Evolutionary conservation across 176 grass and related monocot genomes (phyloP).

Genomic region (Poa pratensis): DNA sequence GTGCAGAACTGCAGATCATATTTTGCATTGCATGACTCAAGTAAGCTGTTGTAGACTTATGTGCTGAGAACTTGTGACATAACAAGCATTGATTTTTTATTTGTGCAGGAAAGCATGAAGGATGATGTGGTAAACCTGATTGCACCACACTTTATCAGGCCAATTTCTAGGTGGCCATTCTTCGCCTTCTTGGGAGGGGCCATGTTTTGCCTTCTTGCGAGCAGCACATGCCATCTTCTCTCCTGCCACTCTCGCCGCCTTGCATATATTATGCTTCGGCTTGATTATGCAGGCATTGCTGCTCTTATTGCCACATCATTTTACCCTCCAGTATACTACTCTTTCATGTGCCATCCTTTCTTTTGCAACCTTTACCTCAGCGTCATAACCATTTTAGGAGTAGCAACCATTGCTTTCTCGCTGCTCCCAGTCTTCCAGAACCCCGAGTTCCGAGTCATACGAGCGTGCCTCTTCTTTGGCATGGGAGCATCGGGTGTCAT

Average conservation of each 20-base stretch:
- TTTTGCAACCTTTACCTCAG: constrained; percentile 89
- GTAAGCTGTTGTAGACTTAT: background rate
- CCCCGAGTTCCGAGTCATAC: constrained; percentile 68
- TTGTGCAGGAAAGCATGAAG: constrained; percentile 68
- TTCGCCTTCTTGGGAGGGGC: constrained; percentile 79
- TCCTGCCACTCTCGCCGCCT: constrained; percentile 81
- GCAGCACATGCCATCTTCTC: constrained; percentile 84
- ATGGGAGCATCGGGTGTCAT: constrained; percentile 85
- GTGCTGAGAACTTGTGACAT: background rate
- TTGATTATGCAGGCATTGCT: constrained; percentile 87
- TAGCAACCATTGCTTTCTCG: constrained; percentile 71
- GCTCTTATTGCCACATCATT: constrained; percentile 89
- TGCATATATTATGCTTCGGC: constrained; percentile 84
- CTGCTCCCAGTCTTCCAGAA: constrained; percentile 82
- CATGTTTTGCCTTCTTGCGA: constrained; percentile 95
- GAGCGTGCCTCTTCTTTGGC: constrained; percentile 83
- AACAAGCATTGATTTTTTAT: constrained; percentile 11
- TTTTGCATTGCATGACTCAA: constrained; percentile 6
- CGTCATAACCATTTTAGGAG: constrained; percentile 71
- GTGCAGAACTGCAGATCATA: background rate
- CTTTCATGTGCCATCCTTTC: constrained; percentile 89
- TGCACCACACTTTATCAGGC: constrained; percentile 59
- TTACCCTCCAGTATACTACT: constrained; percentile 87
- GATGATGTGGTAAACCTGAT: constrained; percentile 71
- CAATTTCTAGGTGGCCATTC: constrained; percentile 80